Evolutionary conservation across 2,329 filamentous ascomycete genomes (phyloP).

Genomic region (Pseudogymnoascus sp.): DNA sequence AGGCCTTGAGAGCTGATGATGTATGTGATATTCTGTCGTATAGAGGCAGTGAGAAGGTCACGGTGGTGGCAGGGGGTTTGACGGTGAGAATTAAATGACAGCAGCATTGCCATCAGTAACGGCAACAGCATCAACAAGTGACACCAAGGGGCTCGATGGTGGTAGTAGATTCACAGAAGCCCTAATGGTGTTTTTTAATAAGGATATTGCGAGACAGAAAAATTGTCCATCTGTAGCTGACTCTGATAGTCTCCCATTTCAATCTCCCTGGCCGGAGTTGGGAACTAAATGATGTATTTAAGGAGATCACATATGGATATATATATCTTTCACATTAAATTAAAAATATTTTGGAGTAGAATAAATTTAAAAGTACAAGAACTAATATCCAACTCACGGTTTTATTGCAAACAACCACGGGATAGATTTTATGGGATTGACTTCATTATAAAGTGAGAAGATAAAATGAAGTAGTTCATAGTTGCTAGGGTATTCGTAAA

Average conservation of each 20-base stretch:
- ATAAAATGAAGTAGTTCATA: neutral
- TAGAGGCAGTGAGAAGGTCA: neutral
- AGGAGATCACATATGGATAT: no score
- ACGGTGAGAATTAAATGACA: neutral
- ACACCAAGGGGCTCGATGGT: neutral
- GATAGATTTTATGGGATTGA: neutral
- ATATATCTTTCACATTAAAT: no score
- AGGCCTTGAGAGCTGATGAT: neutral
- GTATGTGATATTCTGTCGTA: neutral
- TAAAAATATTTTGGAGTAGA: no score
- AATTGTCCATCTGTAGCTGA: no score
- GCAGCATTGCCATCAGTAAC: neutral
- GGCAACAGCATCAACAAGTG: neutral
- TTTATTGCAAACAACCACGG: neutral
- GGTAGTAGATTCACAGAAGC: no score
- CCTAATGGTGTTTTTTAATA: no score
- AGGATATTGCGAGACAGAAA: no score
- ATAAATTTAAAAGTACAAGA: no score
- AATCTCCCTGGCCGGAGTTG: no score
- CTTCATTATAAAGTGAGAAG: neutral
- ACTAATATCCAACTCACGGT: neutral
- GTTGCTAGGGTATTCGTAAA: conserved; percentile 7
- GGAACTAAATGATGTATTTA: no score
- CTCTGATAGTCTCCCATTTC: no score
- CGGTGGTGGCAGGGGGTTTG: neutral